A percentile compares a stretch with the other conserved stretches of the same genome.
Conservation (phyloP, 306 rosid genomes). For the Begonia fuchsioides region DNA sequence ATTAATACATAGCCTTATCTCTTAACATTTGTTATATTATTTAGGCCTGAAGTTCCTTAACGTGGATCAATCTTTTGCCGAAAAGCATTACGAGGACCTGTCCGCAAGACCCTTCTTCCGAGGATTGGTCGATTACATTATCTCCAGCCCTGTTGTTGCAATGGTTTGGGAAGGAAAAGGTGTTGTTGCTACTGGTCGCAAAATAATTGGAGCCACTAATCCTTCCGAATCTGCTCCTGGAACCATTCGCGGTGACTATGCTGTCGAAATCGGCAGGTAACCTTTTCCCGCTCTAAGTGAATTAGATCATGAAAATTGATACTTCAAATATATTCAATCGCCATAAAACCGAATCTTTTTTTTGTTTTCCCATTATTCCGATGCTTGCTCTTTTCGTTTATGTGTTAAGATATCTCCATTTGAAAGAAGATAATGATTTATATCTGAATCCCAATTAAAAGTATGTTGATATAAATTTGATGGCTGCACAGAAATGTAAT, state of each 20-base stretch:
- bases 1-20: no score
- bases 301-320: no score
- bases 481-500: constrained; percentile 53
- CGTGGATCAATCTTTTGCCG: constrained; percentile 81
- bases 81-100: constrained; percentile 76
- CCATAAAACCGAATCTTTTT: no score
- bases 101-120: constrained; percentile 83
- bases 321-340: no score
- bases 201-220: constrained; percentile 90
- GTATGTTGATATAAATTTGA: no score
- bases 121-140: constrained; percentile 75
- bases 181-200: constrained; percentile 59
- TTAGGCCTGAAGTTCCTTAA: constrained; percentile 66
- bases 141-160: constrained; percentile 90
- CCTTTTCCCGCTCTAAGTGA: no score
- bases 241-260: constrained; percentile 88
- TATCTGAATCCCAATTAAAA: no score
- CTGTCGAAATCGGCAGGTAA: constrained; percentile 88
- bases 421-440: no score
- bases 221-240: constrained; percentile 86
- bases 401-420: no score
- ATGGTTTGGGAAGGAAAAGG: constrained; percentile 95
- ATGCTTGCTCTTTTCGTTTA: no score
- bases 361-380: no score
- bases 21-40: neutral